Base-by-base conservation (phyloP, 768 basidiomycete species). In the Collybia sordida region DNA sequence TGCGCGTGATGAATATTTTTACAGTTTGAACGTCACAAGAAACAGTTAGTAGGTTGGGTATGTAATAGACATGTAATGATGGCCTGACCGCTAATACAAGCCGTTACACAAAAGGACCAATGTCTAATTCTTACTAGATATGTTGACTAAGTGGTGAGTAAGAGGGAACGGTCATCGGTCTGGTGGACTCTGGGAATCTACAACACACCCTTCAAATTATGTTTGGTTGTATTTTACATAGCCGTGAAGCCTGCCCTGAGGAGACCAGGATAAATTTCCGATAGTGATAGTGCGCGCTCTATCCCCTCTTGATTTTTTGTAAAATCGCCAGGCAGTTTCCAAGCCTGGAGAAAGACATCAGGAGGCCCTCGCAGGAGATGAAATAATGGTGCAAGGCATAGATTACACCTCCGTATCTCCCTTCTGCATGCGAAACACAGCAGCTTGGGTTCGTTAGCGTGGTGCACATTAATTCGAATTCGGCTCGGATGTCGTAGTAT, bases 321-420 rank as follows among this genome's bases (percentile, higher is more conserved):
- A 18, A 39, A 45, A 54, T 69, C 64, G 71, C 70, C 73, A 70
- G 63, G 58, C 65, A 58, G 22, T 55, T 57, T 53, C 56, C 44
- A 69, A 68, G 67, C 71, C 68, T 77, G 72, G 70, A 65, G 75
- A 66, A 56, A 55, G 41, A 57, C 51, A 59, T 66, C 63, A 62
- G 66, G 77, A 72, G 87, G 86, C 59, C 77, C 85, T 88, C 87
- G 86, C 88, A 88, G 88, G 85, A 90, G 86, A 90, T 87, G 83
- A 83, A 90, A 62, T 86, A 85, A 83, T 82, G 85, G 88, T 79
- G 88, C 88, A 86, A 64, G 83, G 87, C 87, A 88, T 89, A 87
- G 79, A 77, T 72, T 83, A 81, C 79, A 82, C 87, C 86, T 83
- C 86, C 83, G 88, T 90, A 90, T 90, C 88, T 86, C 83, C 87